phyloP scores from a whole-genome alignment of 1,284 basidiomycete species.

The Ustilago shanxiensis region DNA sequence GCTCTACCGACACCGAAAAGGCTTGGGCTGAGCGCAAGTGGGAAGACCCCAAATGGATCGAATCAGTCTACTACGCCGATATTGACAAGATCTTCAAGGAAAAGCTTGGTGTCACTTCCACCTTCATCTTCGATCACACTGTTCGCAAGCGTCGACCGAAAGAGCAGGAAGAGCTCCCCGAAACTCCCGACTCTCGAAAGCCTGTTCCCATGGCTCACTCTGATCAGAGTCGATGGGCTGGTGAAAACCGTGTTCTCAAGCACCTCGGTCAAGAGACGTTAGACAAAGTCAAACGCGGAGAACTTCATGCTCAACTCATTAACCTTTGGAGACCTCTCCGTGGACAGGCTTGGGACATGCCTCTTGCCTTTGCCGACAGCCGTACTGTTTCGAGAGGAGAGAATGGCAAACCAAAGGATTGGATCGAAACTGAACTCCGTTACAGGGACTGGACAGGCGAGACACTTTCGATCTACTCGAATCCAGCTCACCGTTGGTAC shows the following conservation, averaged over 20 bases:
- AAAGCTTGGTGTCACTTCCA: conserved; percentile 52
- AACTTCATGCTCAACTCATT: conserved; percentile 76
- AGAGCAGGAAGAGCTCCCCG: conserved; percentile 42
- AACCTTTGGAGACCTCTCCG: conserved; percentile 80
- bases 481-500: conserved; percentile 76
- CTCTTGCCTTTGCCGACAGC: conserved; percentile 77
- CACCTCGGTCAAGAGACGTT: conserved; percentile 58
- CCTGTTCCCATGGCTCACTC: conserved; percentile 54
- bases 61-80: conserved; percentile 55
- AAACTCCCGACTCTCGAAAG: conserved; percentile 49
- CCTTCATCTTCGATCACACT: conserved; percentile 63
- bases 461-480: conserved; percentile 73
- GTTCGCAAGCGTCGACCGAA: conserved; percentile 51
- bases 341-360: conserved; percentile 75
- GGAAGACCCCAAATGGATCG: conserved; percentile 51
- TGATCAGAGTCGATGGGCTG: conserved; percentile 58
- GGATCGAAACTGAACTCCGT: conserved; percentile 45
- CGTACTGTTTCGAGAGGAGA: conserved; percentile 72
- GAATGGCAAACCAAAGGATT: conserved; percentile 50
- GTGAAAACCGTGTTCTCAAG: conserved; percentile 54
- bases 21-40: conserved; percentile 52
- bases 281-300: conserved; percentile 46
- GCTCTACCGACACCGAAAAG: conserved; percentile 21
- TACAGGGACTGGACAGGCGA: conserved; percentile 58
- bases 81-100: conserved; percentile 54